Evolutionary conservation across 2,329 filamentous ascomycete species (phyloP), one percentile per base, ranked within the genome.

Genomic region (Didymella keratinophila): DNA sequence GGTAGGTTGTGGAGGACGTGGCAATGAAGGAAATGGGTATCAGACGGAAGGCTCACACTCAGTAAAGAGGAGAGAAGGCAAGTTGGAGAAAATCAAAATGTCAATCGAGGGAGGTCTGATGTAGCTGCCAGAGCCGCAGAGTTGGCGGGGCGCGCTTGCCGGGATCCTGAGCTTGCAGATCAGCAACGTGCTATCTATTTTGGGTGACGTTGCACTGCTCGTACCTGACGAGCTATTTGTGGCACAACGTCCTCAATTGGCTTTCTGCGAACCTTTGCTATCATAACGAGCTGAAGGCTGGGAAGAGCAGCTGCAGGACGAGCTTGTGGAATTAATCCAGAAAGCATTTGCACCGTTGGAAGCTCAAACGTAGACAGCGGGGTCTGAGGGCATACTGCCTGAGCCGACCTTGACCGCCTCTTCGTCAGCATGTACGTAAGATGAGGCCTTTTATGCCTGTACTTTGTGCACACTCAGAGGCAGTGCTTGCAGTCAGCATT

Each of bases 321-420:
- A 43, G 23, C 6, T 16, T 6, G 2, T 18, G 21, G 14, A 25
- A 27, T n/a, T 7, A 4, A 2, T 23, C 12, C 20, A 10, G 25
- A 7, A 14, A 11, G 20, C n/a, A 25, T 8, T 30, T 14, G 47
- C 27, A 34, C 46, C 45, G 36, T 34, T 18, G 8, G 16, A 16
- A 32, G 42, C 43, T 48, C 16, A 9, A n/a, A 18, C 34, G 23
- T 20, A 21, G 37, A 48, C 27, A 21, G 55, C 50, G 50, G 56
- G 45, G 50, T 51, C 18, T 32, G 10, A 52, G 21, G 12, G 5
- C 36, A 21, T 28, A 12, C 25, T 21, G 20, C 44, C 23, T 32
- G 27, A 47, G 46, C 46, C 48, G 46, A 52, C 47, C 57, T 48
- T 60, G 57, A 60, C 57, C 57, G 57, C 57, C 18, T 51, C 43